These are phyloP conservation scores for Pistacia integerrima DNA, from an alignment of 345 rosid species.

Conservation along the genomic window DNA sequence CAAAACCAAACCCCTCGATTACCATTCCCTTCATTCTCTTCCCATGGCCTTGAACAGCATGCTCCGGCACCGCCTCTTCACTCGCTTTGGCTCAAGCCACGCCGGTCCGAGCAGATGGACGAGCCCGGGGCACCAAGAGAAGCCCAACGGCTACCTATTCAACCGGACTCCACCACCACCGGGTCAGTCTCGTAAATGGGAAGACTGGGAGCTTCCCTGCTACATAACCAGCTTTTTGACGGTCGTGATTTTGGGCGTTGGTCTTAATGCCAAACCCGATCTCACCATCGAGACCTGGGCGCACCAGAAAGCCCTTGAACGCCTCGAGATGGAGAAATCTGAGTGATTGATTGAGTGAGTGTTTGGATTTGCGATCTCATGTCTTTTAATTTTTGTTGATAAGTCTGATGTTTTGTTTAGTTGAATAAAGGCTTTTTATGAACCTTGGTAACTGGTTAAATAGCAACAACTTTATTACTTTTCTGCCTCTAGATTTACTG, in stretches of 20 bases:
- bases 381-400: not conserved
- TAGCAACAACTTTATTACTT: not conserved
- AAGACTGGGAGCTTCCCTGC: slow-evolving; percentile 99
- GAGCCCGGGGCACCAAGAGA: slow-evolving; percentile 88
- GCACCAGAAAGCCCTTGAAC: slow-evolving; percentile 90
- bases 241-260: slow-evolving; percentile 93
- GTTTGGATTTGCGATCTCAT: not conserved
- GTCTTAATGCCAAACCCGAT: slow-evolving; percentile 98
- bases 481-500: not conserved
- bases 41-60: slow-evolving; percentile 45
- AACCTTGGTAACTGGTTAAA: slow-evolving; percentile 7
- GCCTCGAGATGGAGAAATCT: slow-evolving; percentile 71
- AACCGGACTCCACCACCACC: slow-evolving; percentile 75
- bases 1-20: not conserved
- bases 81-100: slow-evolving; percentile 49
- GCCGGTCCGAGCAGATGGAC: slow-evolving; percentile 82
- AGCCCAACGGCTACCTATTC: slow-evolving; percentile 86
- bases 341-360: slow-evolving; percentile 5
- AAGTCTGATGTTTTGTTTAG: not conserved
- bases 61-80: slow-evolving; percentile 67
- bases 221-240: slow-evolving; percentile 96
- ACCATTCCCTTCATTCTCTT: not conserved
- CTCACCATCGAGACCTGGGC: slow-evolving; percentile 99
- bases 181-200: slow-evolving; percentile 92
- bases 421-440: slow-evolving; percentile 15